Base-by-base conservation (phyloP, 176 grass and related monocot species). In the Oryza meyeriana region DNA sequence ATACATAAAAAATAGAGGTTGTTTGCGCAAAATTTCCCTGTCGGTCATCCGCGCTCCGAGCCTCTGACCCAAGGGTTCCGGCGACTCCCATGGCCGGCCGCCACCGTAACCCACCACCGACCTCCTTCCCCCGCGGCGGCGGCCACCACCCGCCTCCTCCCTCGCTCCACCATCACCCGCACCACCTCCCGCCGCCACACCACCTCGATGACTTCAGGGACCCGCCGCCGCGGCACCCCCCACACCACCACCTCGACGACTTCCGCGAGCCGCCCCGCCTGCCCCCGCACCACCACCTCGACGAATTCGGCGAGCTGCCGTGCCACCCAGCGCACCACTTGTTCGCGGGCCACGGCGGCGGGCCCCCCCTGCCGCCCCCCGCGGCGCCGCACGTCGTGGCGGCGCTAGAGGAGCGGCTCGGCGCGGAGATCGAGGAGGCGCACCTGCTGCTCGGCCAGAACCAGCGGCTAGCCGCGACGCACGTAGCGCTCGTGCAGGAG, bases 401-500 rank as follows among this genome's bases (percentile, higher is more conserved):
- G 13, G 83, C 88, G 34, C 79, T 98, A 35, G 92, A 98, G 95
- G 95, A 98, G 62, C 95, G 81, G n/a, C 83, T 98, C 30, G 89
- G 84, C 27, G 85, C 57, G 9, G 93, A 98, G 84, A 91, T 93
- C 57, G 88, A 98, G 42, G 96, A 99, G 55, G 87, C 92, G 61
- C 96, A 95, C 47, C 83, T 57, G 39, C 82, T 99, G 12, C 87
- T 99, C 64, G 87, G 62, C 59, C 93, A 90, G 76, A 99, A 99
- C 79, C 96, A 99, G 81, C 93, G 91, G n/a, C 91, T 99, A 61
- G 85, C 96, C 28, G 93, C 96, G 26, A 99, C 96, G 42, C 96
- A 99, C 64, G 96, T 99, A 31, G 96, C 96, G 24, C 93, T 99
- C 39, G 87, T 95, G 81, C 90, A 99, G 82, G 96, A 99, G 89